Percentiles rank a stretch among this genome's conserved stretches.
phyloP scores from a whole-genome alignment of 768 basidiomycete genomes.

The Suillus discolor region DNA sequence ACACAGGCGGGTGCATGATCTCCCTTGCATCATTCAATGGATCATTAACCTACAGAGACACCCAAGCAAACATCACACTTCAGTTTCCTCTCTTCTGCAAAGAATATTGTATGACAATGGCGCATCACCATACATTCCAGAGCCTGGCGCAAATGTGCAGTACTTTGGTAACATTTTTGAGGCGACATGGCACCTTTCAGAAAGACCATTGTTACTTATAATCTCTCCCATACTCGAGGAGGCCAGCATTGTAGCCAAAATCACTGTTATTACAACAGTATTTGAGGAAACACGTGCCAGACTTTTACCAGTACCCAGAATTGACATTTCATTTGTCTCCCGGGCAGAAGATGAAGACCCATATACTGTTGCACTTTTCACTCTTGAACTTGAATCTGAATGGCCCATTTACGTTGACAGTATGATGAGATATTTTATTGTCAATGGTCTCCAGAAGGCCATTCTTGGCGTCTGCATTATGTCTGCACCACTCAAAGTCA shows the following conservation, averaged over 20 bases:
- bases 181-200: constrained; percentile 68
- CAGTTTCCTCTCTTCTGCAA: constrained; percentile 30
- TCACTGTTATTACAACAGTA: constrained; percentile 71
- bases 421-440: constrained; percentile 61
- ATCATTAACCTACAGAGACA: too few relatives aligned
- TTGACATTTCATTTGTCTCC: constrained; percentile 47
- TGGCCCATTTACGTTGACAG: constrained; percentile 61
- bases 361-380: constrained; percentile 49
- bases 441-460: constrained; percentile 58
- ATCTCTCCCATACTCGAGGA: constrained; percentile 44
- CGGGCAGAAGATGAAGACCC: constrained; percentile 75
- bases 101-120: constrained; percentile 47
- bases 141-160: constrained; percentile 71
- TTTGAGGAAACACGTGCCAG: constrained; percentile 78
- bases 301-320: constrained; percentile 53
- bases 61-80: too few relatives aligned
- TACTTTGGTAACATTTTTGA: constrained; percentile 76
- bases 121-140: constrained; percentile 73
- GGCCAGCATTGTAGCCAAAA: constrained; percentile 38
- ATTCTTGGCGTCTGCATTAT: constrained; percentile 39
- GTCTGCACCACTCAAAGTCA: constrained; percentile 57
- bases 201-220: constrained; percentile 76
- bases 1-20: not conserved
- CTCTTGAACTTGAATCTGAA: constrained; percentile 17
- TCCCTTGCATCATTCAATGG: too few relatives aligned